phyloP scores from a whole-genome alignment of 2,329 filamentous ascomycete genomes.

The Exserohilum turcica region DNA sequence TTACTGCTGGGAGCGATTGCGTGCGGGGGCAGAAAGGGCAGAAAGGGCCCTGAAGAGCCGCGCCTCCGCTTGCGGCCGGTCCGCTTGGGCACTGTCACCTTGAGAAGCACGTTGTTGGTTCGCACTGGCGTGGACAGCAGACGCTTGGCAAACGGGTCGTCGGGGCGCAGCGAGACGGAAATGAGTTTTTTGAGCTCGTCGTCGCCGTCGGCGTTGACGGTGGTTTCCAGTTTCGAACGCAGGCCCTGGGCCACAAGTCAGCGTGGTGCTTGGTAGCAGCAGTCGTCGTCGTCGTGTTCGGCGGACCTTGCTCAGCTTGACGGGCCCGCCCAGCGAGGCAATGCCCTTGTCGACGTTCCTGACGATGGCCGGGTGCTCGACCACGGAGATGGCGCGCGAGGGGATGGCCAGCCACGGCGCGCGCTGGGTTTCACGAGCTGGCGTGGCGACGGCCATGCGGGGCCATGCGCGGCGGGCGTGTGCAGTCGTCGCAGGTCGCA shows the following conservation, averaged over 20 bases:
- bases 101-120: conserved; percentile 84
- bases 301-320: conserved; percentile 59
- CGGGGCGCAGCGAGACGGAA: conserved; percentile 77
- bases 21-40: no score
- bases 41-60: conserved; percentile 70
- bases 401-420: conserved; percentile 59
- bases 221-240: conserved; percentile 33
- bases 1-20: no score
- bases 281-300: conserved; percentile 1
- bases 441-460: conserved; percentile 17
- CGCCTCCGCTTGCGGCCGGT: conserved; percentile 86
- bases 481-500: neutral
- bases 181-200: conserved; percentile 56
- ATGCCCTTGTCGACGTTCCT: conserved; percentile 68
- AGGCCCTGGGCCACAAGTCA: conserved; percentile 31
- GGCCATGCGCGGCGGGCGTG: no score
- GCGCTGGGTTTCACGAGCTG: conserved; percentile 9
- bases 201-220: conserved; percentile 25
- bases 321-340: conserved; percentile 64
- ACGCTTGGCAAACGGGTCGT: conserved; percentile 78
- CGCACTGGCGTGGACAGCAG: conserved; percentile 75
- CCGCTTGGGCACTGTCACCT: conserved; percentile 82
- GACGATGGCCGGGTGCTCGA: conserved; percentile 71
- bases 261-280: conserved; percentile 4
- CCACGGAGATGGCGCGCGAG: conserved; percentile 59